Base-by-base conservation (phyloP, 768 basidiomycete genomes). In the Russula sp. region DNA sequence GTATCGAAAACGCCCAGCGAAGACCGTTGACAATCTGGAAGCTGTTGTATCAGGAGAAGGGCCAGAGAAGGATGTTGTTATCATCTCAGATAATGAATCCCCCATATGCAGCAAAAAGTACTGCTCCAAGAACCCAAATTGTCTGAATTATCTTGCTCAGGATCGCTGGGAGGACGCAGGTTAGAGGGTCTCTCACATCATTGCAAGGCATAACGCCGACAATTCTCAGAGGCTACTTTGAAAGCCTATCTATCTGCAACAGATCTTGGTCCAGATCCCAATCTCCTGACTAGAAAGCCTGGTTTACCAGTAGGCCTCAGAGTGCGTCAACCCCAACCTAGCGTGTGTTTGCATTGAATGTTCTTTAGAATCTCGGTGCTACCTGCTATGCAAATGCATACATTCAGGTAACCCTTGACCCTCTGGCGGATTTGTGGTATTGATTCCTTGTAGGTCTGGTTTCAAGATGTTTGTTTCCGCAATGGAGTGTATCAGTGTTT, bases 331-430 rank as follows among this genome's bases (percentile, higher is more conserved):
- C 32, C 7, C 36, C 13, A 43, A 50, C 8, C 20, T 52, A 59
- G 38, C 46, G 61, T 58, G 53, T 41, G 39, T 36, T 58, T 25
- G 43, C 50, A 29, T 43, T 56, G 49, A 46, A 47, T 46, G 41
- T 50, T 58, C 20, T 18, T 42, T 68, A 94, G 93, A 98, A 98
- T 71, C 82, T 98, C 20, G 96, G 96, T 5, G 95, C 95, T 18
- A 98, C 96, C 4, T 98, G 96, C 71, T 98, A 98, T 67, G 94
- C 92, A 63, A 97, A 97, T 72, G 93, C 93, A 20, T 97, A 90
- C 64, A 79, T 98, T 48, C 95, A 98, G 76, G 92, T 88, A 67
- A 41, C 20, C 57, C 34, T 35, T 48, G 22, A 38, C 38, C 38
- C 20, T 39, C n/a, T 35, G 61, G 5, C 50, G 45, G 7, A 51